Evolutionary conservation across 495 filamentous ascomycete genomes (phyloP).

Genomic region (Thermochaetoides thermophila): DNA sequence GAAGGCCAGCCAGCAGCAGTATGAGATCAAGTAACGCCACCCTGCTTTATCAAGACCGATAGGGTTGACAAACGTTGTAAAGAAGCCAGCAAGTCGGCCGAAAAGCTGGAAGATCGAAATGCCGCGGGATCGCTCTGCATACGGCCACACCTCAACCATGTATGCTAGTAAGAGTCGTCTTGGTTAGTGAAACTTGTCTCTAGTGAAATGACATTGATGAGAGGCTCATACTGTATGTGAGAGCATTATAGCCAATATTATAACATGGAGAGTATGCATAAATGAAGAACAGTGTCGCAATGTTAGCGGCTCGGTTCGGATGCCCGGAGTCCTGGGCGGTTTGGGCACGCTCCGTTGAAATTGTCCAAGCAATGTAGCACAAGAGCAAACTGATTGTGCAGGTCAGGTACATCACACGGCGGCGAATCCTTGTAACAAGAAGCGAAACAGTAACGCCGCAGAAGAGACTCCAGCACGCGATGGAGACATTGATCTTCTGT

Average conservation of each 20-base stretch:
- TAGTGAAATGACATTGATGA: background rate
- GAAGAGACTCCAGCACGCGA: conserved; percentile 41
- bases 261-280: conserved; percentile 50
- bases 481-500: conserved; percentile 43
- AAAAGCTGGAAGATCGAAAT: conserved; percentile 51
- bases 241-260: conserved; percentile 52
- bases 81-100: conserved; percentile 30
- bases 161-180: conserved; percentile 26
- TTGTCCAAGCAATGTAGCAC: conserved; percentile 45
- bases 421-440: conserved; percentile 34
- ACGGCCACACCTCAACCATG: conserved; percentile 51
- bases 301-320: conserved; percentile 23
- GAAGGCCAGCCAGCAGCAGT: conserved; percentile 42
- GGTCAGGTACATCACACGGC: conserved; percentile 44
- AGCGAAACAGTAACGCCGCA: conserved; percentile 37
- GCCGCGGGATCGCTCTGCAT: conserved; percentile 43
- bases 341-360: conserved; percentile 40
- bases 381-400: conserved; percentile 36
- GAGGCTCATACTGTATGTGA: conserved; percentile 43
- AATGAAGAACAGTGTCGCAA: conserved; percentile 43
- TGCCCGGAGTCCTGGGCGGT: conserved; percentile 21
- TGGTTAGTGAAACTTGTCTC: background rate
- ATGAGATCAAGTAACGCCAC: conserved; percentile 42
- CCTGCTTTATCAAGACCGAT: conserved; percentile 42
- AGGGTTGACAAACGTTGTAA: conserved; percentile 49